A percentile compares a stretch with the other conserved stretches of the same genome.
Conservation (phyloP, 495 filamentous ascomycete genomes). For the Podospora fimiseda region DNA sequence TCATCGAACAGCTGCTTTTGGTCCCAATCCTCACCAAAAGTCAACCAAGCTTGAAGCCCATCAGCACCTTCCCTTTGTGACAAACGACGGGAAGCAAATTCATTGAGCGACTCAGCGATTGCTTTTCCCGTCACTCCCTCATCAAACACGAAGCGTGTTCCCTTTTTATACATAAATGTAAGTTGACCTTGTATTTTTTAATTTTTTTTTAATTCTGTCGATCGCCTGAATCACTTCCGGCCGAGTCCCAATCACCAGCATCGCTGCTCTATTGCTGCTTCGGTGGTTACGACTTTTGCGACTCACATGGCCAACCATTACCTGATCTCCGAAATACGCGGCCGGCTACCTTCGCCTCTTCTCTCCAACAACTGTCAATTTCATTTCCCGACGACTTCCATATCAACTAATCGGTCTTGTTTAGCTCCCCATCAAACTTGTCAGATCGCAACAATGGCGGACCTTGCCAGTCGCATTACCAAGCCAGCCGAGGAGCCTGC, state of each 20-base stretch:
- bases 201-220: too few relatives aligned
- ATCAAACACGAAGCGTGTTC: not conserved
- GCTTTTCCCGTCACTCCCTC: not conserved
- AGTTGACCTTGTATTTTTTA: too few relatives aligned
- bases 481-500: constrained; percentile 29
- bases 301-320: not conserved
- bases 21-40: not conserved
- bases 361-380: too few relatives aligned
- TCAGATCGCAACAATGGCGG: constrained; percentile 32
- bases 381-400: too few relatives aligned
- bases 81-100: not conserved
- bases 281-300: not conserved
- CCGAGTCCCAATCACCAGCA: too few relatives aligned
- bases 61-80: not conserved
- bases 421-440: too few relatives aligned
- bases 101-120: not conserved
- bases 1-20: constrained; percentile 1
- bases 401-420: too few relatives aligned
- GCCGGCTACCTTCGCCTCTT: too few relatives aligned
- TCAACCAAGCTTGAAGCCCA: not conserved
- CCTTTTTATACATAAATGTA: not conserved
- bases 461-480: constrained; percentile 60
- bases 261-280: not conserved
- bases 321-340: not conserved
- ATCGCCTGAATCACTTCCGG: not conserved